Evolutionary conservation across 805 yeast species (phyloP), one percentile per base, ranked within the genome.

Genomic region (Saturnispora ahearnii): DNA sequence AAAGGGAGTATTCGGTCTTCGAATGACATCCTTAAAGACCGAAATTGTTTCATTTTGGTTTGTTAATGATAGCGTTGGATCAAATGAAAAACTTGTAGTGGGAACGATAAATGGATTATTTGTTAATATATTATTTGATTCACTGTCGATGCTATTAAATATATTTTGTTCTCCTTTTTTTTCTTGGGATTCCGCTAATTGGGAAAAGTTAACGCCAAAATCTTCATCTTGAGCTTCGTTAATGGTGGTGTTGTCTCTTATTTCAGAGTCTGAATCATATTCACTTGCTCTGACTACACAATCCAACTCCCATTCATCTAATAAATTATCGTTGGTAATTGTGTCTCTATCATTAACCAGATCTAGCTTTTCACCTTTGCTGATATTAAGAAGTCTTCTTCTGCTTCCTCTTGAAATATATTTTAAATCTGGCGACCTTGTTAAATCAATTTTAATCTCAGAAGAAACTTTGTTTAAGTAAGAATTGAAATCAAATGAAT

Each of bases 401-500:
- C 22, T 33, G 4, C 33, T 32, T 15, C 26, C 32, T 8, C 42
- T 28, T 18, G 26, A 18, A 6, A 9, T 21, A 38, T n/a, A 38
- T 4, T n/a, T 28, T 5, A 44, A 28, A n/a, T 29, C 24, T 30
- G 51, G 46, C 4, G 22, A 21, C 22, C 33, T 32, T 18, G 34
- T 31, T 8, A 40, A 37, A 29, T 36, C 48, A 34, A 48, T 26
- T 32, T 50, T 43, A 13, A 54, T 47, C 33, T 40, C 51, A 5
- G 53, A 62, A 56, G 59, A 62, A 11, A 57, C 49, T 15, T 57
- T 45, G 31, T 53, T 52, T 32, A 64, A 51, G 47, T 60, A 64
- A n/a, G 56, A 49, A 51, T 60, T 60, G 50, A 64, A 62, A 49
- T 64, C 64, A 51, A 61, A 60, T 1, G 53, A 50, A 21, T 51